Conservation (phyloP, 2,329 filamentous ascomycete genomes). For the Aspergillus sp. region DNA sequence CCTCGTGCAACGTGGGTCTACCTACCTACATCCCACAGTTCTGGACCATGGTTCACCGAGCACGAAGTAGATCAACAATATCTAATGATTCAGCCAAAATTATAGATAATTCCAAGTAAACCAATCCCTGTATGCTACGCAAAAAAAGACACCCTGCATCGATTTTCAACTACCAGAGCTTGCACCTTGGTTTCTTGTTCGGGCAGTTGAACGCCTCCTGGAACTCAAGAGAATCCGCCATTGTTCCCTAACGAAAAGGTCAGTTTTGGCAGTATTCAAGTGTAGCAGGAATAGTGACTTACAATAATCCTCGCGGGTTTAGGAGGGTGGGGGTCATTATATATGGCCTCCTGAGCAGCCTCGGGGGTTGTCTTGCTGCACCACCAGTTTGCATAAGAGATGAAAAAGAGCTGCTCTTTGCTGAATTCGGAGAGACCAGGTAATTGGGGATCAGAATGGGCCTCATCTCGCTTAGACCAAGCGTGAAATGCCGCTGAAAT, state of each 20-base stretch:
- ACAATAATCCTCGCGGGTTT: slow-evolving; percentile 58
- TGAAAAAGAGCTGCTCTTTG: slow-evolving; percentile 69
- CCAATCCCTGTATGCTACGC: background rate
- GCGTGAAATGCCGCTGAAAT: slow-evolving; percentile 62
- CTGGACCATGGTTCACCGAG: too few relatives aligned
- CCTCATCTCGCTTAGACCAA: slow-evolving; percentile 60
- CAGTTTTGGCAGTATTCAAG: slow-evolving; percentile 1
- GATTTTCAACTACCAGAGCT: slow-evolving; percentile 59
- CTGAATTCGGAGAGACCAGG: slow-evolving; percentile 63
- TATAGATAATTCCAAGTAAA: background rate
- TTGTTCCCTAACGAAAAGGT: slow-evolving; percentile 50
- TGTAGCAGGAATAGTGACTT: slow-evolving; percentile 16
- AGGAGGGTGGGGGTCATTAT: slow-evolving; percentile 66
- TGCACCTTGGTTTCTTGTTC: slow-evolving; percentile 64
- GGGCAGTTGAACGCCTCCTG: slow-evolving; percentile 66
- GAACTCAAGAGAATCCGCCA: slow-evolving; percentile 68
- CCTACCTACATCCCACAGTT: background rate
- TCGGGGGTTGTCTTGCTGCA: slow-evolving; percentile 65
- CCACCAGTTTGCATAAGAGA: slow-evolving; percentile 65
- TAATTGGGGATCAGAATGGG: slow-evolving; percentile 54
- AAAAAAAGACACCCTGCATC: background rate
- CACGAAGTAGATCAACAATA: too few relatives aligned
- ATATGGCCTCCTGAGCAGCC: slow-evolving; percentile 57
- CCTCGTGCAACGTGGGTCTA: background rate
- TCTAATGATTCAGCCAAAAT: too few relatives aligned